Conservation (phyloP, 345 rosid genomes). For the Carallia brachiata region DNA sequence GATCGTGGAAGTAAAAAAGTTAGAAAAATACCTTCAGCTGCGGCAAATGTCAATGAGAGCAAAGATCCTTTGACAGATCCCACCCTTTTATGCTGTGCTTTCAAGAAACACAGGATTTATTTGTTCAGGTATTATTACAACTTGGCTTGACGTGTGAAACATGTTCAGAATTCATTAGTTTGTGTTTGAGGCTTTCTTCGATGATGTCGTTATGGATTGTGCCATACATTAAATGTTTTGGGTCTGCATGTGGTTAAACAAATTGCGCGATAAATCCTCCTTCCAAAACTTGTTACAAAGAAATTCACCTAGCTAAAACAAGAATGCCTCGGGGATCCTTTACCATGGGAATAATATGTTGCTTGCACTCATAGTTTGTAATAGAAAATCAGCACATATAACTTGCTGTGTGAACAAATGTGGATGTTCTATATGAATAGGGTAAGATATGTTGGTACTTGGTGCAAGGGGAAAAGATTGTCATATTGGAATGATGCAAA, state of each 20-base stretch:
- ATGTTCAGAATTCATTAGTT: neutral
- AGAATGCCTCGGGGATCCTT: no score
- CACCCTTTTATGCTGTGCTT: slow-evolving; percentile 84
- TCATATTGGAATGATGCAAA: no score
- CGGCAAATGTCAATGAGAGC: slow-evolving; percentile 91
- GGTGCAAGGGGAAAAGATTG: no score
- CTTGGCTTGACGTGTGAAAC: neutral
- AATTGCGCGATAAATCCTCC: no score
- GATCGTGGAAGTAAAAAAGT: slow-evolving; percentile 86
- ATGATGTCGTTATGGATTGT: neutral
- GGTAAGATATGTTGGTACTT: no score
- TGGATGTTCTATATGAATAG: no score
- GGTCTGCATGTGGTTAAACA: neutral
- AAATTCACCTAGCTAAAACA: no score
- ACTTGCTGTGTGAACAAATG: neutral
- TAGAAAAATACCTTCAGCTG: slow-evolving; percentile 79
- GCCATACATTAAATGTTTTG: neutral
- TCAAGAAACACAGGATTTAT: slow-evolving; percentile 91
- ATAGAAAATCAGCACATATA: neutral
- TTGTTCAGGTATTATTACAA: slow-evolving; percentile 67
- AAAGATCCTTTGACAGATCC: slow-evolving; percentile 92
- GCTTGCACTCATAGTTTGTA: neutral
- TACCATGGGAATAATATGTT: no score
- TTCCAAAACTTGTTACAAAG: no score
- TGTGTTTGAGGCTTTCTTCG: neutral